Base-by-base conservation (phyloP, 2,329 filamentous ascomycete genomes). In the Xylaria sp. region DNA sequence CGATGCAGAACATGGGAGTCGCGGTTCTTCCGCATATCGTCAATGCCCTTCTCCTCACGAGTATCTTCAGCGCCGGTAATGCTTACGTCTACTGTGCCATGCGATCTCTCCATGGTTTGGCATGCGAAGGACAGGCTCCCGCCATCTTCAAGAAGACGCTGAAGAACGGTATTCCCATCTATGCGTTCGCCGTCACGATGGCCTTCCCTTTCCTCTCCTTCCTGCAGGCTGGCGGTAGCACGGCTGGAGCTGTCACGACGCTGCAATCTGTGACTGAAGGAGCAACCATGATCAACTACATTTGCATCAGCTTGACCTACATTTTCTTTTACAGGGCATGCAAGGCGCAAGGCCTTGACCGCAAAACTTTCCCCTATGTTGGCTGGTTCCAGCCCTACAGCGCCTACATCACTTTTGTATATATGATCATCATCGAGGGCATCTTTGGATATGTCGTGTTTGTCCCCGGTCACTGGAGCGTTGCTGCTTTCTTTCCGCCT, bases 181-280 rank as follows among this genome's bases (percentile, higher is more conserved):
- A 89, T 76, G 89, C 86, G 68, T 89, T 92, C 48, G 72, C 75
- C 1, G 77, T 88, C 35, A 86, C 88, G 1, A 85, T 92, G 74
- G 72, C 85, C 1, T 88, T 92, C 75, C 85, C 88, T 1, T 83
- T 91, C 44, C 80, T 92, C 35, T 86, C 87, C 10, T 92, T 92
- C 71, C 60, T 79, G 54, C 76, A 78, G 62, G 74, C 74, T 37
- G 75, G 72, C 0, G 75, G 75, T 47, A 77, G 72, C 59, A 77
- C 77, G 9, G 74, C 74, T 5, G 61, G 69, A 21, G 77, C 78
- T 29, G 77, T 79, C n/a, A 75, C 76, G 12, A 78, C 75, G 72
- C 73, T 79, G 18, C 73, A 76, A 47, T 78, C 84, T 76, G 66
- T 89, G n/a, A 79, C 77, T 5, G 72, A 79, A 64, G 77, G 77